Conservation (phyloP, 73 alveolate genomes). For the Tetrahymena malaccensis region DNA sequence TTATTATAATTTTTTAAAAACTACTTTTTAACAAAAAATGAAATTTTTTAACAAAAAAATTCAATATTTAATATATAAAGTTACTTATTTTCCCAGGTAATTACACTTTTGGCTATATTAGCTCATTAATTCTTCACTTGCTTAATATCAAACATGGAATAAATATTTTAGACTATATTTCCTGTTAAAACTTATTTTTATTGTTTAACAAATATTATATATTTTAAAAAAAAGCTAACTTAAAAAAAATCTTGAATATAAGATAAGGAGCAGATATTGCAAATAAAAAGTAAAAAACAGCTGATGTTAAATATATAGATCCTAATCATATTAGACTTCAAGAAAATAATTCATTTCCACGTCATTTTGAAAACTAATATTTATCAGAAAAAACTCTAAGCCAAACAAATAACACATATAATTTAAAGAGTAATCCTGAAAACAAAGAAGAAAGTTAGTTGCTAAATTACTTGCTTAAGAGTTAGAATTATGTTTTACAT, state of each 20-base stretch:
- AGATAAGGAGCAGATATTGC: not conserved
- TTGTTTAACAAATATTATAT: not conserved
- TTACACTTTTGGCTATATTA: not conserved
- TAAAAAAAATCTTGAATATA: not conserved
- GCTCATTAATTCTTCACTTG: not conserved
- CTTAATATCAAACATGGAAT: not conserved
- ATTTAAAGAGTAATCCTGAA: not conserved
- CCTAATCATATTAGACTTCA: not conserved
- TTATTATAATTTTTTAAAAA: too few species aligned
- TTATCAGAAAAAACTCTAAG: not conserved
- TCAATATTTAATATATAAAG: not conserved
- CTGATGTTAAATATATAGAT: not conserved
- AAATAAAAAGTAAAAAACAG: not conserved
- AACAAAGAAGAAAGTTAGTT: not conserved
- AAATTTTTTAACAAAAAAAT: too few species aligned
- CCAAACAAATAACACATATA: not conserved
- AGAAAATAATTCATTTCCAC: not conserved
- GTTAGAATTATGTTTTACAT: not conserved
- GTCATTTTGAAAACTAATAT: not conserved
- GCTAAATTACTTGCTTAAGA: not conserved
- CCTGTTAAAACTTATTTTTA: not conserved
- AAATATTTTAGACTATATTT: not conserved
- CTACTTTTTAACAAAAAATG: not conserved
- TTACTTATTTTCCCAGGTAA: not conserved
- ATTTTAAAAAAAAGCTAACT: not conserved